These are phyloP conservation scores for Claviceps sp. DNA, from an alignment of 2,329 filamentous ascomycete species.

Conservation along the genomic window DNA sequence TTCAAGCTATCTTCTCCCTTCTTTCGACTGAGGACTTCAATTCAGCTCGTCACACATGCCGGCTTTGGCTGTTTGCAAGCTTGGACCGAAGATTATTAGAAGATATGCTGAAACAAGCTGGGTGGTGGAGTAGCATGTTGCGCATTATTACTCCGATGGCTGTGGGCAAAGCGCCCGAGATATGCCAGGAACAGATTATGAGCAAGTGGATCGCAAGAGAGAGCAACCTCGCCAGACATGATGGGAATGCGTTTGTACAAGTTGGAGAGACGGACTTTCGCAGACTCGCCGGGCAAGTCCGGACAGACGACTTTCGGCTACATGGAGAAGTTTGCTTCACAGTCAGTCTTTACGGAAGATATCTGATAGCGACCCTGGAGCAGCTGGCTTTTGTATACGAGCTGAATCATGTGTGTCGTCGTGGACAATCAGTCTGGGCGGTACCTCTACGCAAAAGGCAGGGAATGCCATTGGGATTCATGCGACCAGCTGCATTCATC, in stretches of 20 bases:
- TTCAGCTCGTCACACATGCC: slow-evolving; percentile 45
- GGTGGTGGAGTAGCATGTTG: slow-evolving; percentile 32
- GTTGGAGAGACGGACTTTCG: slow-evolving; percentile 24
- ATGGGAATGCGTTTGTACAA: slow-evolving; percentile 17
- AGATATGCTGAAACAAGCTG: slow-evolving; percentile 40
- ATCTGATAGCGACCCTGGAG: slow-evolving; percentile 40
- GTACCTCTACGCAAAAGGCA: slow-evolving; percentile 14
- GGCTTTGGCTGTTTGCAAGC: slow-evolving; percentile 44
- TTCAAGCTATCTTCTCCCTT: slow-evolving; percentile 21
- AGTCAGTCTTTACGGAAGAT: slow-evolving; percentile 44
- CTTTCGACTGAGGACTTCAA: slow-evolving; percentile 36
- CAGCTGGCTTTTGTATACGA: slow-evolving; percentile 44
- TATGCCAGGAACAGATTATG: slow-evolving; percentile 20
- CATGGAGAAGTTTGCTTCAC: slow-evolving; percentile 26
- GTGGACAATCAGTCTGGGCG: slow-evolving; percentile 12
- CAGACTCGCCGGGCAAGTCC: slow-evolving; percentile 14
- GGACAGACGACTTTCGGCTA: slow-evolving; percentile 11
- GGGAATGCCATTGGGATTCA: slow-evolving; percentile 16
- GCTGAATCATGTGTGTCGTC: slow-evolving; percentile 22
- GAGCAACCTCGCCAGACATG: slow-evolving; percentile 14
- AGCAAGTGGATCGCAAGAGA: slow-evolving; percentile 30
- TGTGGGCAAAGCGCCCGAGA: slow-evolving; percentile 5
- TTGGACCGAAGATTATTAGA: slow-evolving; percentile 36
- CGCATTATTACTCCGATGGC: slow-evolving; percentile 13
- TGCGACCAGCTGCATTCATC: slow-evolving; percentile 35